Evolutionary conservation across 2,329 filamentous ascomycete genomes (phyloP).

Genomic region (Macrophomina phaseolina): DNA sequence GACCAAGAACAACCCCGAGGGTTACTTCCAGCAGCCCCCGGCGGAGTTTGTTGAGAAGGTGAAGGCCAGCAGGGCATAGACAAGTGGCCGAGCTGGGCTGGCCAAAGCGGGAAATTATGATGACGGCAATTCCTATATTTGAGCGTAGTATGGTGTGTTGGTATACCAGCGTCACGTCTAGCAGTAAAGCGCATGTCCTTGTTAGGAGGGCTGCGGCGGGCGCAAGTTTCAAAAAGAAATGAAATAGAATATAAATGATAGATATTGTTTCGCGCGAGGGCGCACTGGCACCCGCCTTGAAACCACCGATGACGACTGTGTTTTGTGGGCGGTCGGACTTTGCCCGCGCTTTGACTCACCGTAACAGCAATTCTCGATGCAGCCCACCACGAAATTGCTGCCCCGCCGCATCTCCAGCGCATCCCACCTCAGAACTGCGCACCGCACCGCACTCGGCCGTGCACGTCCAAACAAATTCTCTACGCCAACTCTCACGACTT

Average conservation of each 20-base stretch:
- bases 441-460: conserved; percentile 6
- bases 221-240: conserved; percentile 24
- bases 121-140: conserved; percentile 8
- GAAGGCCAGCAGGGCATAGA: conserved; percentile 26
- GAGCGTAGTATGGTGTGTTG: conserved; percentile 18
- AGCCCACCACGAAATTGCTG: conserved; percentile 26
- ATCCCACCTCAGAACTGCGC: conserved; percentile 6
- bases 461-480: not conserved
- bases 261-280: conserved; percentile 9
- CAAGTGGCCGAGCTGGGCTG: conserved; percentile 13
- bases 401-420: conserved; percentile 21
- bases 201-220: conserved; percentile 15
- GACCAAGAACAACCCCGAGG: conserved; percentile 96
- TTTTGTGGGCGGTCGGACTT: conserved; percentile 22
- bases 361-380: conserved; percentile 19
- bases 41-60: conserved; percentile 72
- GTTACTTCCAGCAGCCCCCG: conserved; percentile 91
- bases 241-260: conserved; percentile 25
- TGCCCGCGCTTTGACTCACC: conserved; percentile 27
- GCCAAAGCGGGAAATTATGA: not conserved
- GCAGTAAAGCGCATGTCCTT: conserved; percentile 9
- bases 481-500: conserved; percentile 6
- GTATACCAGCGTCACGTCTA: conserved; percentile 22
- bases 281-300: conserved; percentile 6
- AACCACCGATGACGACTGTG: conserved; percentile 21